Base-by-base conservation (phyloP, 169 alveolate species). In the Perkinsus chesapeaki region DNA sequence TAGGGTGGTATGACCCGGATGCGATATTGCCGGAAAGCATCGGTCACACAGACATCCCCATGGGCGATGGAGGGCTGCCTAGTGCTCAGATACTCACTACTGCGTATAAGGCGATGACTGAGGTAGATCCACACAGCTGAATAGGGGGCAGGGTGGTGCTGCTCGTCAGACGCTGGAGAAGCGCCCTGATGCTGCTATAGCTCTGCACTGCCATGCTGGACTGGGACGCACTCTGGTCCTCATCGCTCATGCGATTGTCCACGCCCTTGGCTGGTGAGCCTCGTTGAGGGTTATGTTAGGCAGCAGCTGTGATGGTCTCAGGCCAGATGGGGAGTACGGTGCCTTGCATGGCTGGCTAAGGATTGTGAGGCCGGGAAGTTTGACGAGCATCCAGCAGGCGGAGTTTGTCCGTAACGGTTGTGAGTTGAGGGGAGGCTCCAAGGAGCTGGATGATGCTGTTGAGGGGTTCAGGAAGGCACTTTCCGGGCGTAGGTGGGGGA, bases 321-420 rank as follows among this genome's bases (percentile, higher is more conserved):
- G 82, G 82, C 82, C 82, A 1, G 82, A 60, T 27, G 82, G 82
- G 27, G 82, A 60, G 82, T 60, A 60, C 82, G 82, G 82, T 5
- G 82, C 82, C 82, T 60, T 60, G 31, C 82, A 60, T 60, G 82
- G 82, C 82, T 60, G 82, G 82, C 82, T 60, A 60, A 27, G 82
- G 12, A 23, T 60, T 12, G 82, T 60, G 82, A 27, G 82, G 12
- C 82, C 82, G 82, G 82, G 82, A 1, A 60, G 82, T 34, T 34
- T 60, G 12, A 60, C 82, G 82, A 60, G 82, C 27, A 60, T 60
- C 23, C 82, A 60, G 31, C 82, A 60, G 82, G 82, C 82, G 12
- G 82, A 60, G 82, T 60, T 5, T 34, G 82, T 60, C 3, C 82
- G 82, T 0, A 34, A 34, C 27, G 82, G 82, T 5, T 60, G 82